These are phyloP conservation scores for Neonectria hederae DNA, from an alignment of 2,329 filamentous ascomycete species.

Conservation along the genomic window DNA sequence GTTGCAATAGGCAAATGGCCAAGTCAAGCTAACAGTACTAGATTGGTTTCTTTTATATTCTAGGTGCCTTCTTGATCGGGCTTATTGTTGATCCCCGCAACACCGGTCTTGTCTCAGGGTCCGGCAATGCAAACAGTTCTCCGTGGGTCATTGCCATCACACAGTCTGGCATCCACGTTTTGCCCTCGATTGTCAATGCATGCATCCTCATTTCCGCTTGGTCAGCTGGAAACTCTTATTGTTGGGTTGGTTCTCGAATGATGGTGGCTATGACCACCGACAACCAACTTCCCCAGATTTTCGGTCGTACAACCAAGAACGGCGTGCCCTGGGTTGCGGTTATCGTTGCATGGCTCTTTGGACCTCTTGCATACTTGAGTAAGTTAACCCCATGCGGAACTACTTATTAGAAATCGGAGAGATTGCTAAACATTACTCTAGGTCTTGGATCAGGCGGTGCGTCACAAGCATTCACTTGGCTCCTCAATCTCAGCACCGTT, in stretches of 20 bases:
- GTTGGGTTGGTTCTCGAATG: slow-evolving; percentile 67
- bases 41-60: slow-evolving; percentile 68
- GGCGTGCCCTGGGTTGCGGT: slow-evolving; percentile 69
- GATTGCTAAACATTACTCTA: neutral
- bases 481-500: slow-evolving; percentile 74
- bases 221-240: slow-evolving; percentile 69
- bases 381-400: slow-evolving; percentile 52
- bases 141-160: slow-evolving; percentile 78
- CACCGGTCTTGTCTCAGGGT: slow-evolving; percentile 57
- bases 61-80: slow-evolving; percentile 66
- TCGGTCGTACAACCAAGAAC: slow-evolving; percentile 66
- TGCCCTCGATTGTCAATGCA: slow-evolving; percentile 74
- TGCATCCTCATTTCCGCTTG: slow-evolving; percentile 73
- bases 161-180: slow-evolving; percentile 67
- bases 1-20: too few relatives aligned
- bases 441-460: slow-evolving; percentile 55
- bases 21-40: neutral
- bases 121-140: slow-evolving; percentile 60
- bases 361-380: slow-evolving; percentile 76
- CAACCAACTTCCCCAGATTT: slow-evolving; percentile 71
- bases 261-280: slow-evolving; percentile 74
- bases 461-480: slow-evolving; percentile 74
- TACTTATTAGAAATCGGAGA: neutral
- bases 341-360: slow-evolving; percentile 65
- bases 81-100: slow-evolving; percentile 72